phyloP scores from a whole-genome alignment of 228 moss, liverwort and hornwort genomes.

The Sphagnum fallax region DNA sequence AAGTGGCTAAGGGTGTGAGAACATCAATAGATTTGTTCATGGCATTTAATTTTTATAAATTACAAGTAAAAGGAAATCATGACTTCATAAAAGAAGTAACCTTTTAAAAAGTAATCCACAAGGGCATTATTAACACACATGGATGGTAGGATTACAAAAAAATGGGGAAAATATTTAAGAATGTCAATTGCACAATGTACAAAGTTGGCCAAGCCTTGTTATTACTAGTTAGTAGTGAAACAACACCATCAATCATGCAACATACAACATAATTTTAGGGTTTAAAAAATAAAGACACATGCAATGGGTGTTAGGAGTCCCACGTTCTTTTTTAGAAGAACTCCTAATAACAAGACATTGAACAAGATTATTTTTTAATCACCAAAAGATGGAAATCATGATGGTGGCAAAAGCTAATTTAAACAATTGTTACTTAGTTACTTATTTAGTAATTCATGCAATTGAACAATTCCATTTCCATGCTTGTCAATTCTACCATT shows the following conservation, averaged over 20 bases:
- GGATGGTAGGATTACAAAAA: no score
- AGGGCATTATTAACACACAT: no score
- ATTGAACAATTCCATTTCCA: neutral
- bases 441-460: neutral
- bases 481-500: no score
- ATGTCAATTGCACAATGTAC: conserved; percentile 3
- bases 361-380: neutral
- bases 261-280: neutral
- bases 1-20: no score
- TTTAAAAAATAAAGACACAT: no score
- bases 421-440: neutral
- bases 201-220: conserved; percentile 30
- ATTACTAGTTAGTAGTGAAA: neutral
- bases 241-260: conserved; percentile 30
- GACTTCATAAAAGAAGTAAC: no score
- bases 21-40: no score
- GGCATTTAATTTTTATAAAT: no score
- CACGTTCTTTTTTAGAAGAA: neutral
- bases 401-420: neutral
- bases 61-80: no score
- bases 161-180: no score
- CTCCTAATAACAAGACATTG: neutral
- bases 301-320: neutral
- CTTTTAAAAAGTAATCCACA: no score
- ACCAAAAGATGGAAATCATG: neutral